Evolutionary conservation across 805 yeast species (phyloP).

Genomic region (Gaillardinia entomophila): DNA sequence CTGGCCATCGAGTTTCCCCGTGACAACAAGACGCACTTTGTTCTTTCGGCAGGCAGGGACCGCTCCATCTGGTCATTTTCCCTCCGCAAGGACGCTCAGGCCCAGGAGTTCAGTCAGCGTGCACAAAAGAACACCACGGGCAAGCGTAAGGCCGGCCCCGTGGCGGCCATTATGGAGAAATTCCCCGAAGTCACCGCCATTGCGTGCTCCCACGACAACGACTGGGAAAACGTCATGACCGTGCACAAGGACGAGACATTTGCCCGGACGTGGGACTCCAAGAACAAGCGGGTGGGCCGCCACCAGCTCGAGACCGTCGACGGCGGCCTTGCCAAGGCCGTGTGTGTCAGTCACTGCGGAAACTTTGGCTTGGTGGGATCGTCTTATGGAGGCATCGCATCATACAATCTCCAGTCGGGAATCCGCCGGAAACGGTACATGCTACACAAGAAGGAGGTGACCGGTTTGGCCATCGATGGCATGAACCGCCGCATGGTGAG

Average conservation of each 20-base stretch:
- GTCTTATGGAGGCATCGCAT: slow-evolving; percentile 75
- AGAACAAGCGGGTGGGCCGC: slow-evolving; percentile 73
- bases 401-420: slow-evolving; percentile 92
- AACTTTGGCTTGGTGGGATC: slow-evolving; percentile 93
- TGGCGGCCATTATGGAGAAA: slow-evolving; percentile 52
- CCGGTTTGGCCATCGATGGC: slow-evolving; percentile 86
- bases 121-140: slow-evolving; percentile 30
- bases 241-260: slow-evolving; percentile 77
- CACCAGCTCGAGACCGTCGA: slow-evolving; percentile 71
- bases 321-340: slow-evolving; percentile 66
- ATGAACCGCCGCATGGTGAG: slow-evolving; percentile 86
- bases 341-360: slow-evolving; percentile 86
- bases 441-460: slow-evolving; percentile 71
- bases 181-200: slow-evolving; percentile 71
- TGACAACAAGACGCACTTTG: slow-evolving; percentile 68
- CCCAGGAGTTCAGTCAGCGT: slow-evolving; percentile 86
- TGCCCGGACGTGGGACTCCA: slow-evolving; percentile 90
- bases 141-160: slow-evolving; percentile 50
- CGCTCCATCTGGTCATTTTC: slow-evolving; percentile 88
- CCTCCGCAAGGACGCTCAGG: slow-evolving; percentile 91
- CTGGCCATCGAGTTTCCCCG: slow-evolving; percentile 69
- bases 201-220: slow-evolving; percentile 70
- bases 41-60: slow-evolving; percentile 84
- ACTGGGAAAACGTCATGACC: slow-evolving; percentile 91
- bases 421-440: slow-evolving; percentile 61